Base-by-base conservation (phyloP, 2,329 filamentous ascomycete genomes). In the Phialophora tarda region DNA sequence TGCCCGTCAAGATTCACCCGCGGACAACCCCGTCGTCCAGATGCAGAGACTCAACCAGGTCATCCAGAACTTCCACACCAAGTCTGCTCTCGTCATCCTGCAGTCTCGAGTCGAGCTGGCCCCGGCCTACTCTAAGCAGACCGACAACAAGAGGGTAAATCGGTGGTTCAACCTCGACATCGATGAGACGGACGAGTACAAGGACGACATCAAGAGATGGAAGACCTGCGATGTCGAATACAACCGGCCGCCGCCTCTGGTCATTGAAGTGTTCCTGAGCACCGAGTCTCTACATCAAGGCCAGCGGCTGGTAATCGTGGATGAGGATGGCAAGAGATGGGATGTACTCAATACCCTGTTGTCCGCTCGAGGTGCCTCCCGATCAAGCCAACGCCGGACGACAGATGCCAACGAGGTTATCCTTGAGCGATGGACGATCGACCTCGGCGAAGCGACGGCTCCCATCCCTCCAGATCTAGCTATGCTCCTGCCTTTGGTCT, bases 151-250 rank as follows among this genome's bases (percentile, higher is more conserved):
- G 69, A 90, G 89, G 78, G 84, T 90, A 59, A 96, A 95, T 76
- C 92, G 91, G 87, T 74, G 98, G 95, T 99, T 97, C 80, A 96
- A 97, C 82, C 88, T 97, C 72, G 91, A 97, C 72, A 89, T 97
- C 53, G 91, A 96, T 73, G 95, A 99, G 73, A 94, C 94, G 69
- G 92, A 97, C 75, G 88, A 91, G 67, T 93, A 97, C 75, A 84
- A 86, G 74, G 90, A 96, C 71, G 91, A 95, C 71, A 85, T 98
- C 69, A 85, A 86, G 73, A 84, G 87, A 65, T 99, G 93, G 93
- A 94, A 89, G 78, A 86, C 83, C 54, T 91, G 91, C 75, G 91
- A 94, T 76, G 87, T 90, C 66, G 85, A 90, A 69, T 88, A 91
- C 59, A 89, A 90, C 73, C 88, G 86, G 66, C 95, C 95, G 41